Percentiles rank a stretch among this genome's conserved stretches.
Evolutionary conservation across 768 basidiomycete genomes (phyloP).

Genomic region (Termitomyces sp.): DNA sequence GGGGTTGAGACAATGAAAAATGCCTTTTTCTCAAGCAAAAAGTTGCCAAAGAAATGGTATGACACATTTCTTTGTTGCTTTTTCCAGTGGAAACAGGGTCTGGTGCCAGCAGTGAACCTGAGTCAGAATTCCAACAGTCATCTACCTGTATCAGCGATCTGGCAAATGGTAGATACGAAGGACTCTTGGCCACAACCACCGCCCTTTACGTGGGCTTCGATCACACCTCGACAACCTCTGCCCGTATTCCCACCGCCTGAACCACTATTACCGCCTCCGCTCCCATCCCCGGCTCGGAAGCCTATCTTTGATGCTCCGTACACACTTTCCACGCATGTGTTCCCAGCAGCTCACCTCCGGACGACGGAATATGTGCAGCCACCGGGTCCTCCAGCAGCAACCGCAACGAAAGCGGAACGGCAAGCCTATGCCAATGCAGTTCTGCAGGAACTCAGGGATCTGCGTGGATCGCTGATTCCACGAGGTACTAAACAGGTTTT

Average conservation of each 20-base stretch:
- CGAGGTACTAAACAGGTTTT: slow-evolving; percentile 39
- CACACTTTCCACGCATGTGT: slow-evolving; percentile 45
- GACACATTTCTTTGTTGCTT: no score
- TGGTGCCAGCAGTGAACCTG: no score
- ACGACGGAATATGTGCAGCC: slow-evolving; percentile 35
- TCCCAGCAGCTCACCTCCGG: slow-evolving; percentile 49
- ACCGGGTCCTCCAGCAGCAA: slow-evolving; percentile 23
- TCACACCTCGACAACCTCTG: slow-evolving; percentile 21
- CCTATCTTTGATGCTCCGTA: slow-evolving; percentile 30
- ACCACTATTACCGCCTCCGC: slow-evolving; percentile 25
- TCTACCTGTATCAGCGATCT: not conserved
- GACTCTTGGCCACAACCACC: slow-evolving; percentile 18
- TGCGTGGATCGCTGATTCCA: slow-evolving; percentile 26
- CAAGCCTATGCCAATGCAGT: slow-evolving; percentile 20
- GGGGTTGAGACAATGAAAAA: no score
- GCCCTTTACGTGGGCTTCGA: slow-evolving; percentile 21
- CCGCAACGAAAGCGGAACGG: slow-evolving; percentile 32
- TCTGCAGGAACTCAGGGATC: slow-evolving; percentile 17
- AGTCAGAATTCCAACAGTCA: no score
- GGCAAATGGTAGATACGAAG: not conserved
- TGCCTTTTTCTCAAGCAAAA: no score
- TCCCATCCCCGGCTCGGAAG: slow-evolving; percentile 34
- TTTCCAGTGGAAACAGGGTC: no score
- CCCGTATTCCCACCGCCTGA: slow-evolving; percentile 35
- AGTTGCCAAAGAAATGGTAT: no score